Evolutionary conservation across 2,329 filamentous ascomycete species (phyloP), one percentile per base, ranked within the genome.

Genomic region (Calonectria pseudoturangicola): DNA sequence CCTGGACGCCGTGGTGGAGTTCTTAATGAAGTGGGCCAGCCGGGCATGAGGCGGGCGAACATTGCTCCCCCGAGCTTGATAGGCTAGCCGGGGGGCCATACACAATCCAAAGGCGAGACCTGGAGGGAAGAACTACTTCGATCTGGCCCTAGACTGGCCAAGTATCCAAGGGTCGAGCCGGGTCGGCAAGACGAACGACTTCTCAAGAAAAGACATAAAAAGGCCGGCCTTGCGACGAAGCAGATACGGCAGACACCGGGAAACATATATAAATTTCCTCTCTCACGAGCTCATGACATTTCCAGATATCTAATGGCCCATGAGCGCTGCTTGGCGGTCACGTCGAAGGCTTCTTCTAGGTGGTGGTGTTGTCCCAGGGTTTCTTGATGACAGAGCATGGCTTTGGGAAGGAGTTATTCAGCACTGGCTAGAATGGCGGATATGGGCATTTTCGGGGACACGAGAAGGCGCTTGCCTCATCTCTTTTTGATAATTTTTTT

Each of bases 1-100:
- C 86, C 92, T 99, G 76, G 96, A 99, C 82, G 97, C 96, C 8
- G 97, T 99, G 66, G 89, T 99, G 80, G 94, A 98, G 83, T 99
- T 97, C 94, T 88, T 99, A 83, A 96, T 99, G 84, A 96, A 95
- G 78, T 94, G 94, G 84, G 93, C 95, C 75, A 95, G 89, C 82
- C 93, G 93, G 86, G 95, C 79, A 74, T 80, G 70, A 79, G 62
- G 51, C 48, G 58, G 62, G 63, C 56, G 28, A 70, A 56, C 45
- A 63, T 62, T 70, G 27, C 36, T 21, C 66, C 50, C 30, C 33
- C 18, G 25, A 21, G 28, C 33, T 39, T 21, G 43, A 45, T 18
- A 66, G 16, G 41, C 36, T 39, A 16, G 47, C 50, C 39, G 15
- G 50, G 30, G 50, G 62, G 65, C 43, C 36, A 41, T 58, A 45